Evolutionary conservation across 176 grass and related monocot genomes (phyloP), one percentile per base, ranked within the genome.

Genomic region (Eleusine coracana): DNA sequence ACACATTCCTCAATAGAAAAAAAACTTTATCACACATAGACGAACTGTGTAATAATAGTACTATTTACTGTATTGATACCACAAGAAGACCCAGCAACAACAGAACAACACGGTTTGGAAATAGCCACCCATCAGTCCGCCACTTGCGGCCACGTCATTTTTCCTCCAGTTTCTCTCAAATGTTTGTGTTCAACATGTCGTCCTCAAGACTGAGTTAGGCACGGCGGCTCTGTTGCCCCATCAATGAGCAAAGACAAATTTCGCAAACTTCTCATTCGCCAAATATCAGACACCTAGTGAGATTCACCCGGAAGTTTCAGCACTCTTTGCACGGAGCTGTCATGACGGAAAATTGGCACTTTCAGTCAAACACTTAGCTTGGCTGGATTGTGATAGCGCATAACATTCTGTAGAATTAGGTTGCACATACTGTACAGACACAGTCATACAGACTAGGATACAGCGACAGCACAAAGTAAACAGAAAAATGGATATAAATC

Each of bases 201-300:
- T 63, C 44, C 44, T 46, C n/a, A 31, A 29, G 6, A 12, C 31
- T 14, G 68, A 66, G 75, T 86, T 80, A 54, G 54, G 65, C 66
- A 77, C n/a, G 42, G 25, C n/a, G 42, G 25, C 69, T 71, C 46
- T 73, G 25, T 20, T 36, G 13, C 39, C 11, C 11, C 13, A 16
- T 31, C 55, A 29, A 50, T 31, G 14, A 3, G 11, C 67, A 21
- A 14, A 34, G 37, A 34, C 36, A 77, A 12, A 66, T n/a, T 34
- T 18, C 13, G 13, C 58, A 28, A 63, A 77, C 27, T 15, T 71
- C 1, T 21, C 52, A 56, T 15, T 70, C 3, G 68, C 31, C 27
- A 56, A 64, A 84, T 88, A 61, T 69, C 69, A 70, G 34, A 42
- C 52, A 52, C 17, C 25, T 41, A 3, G 37, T 79, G 11, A n/a